These are phyloP conservation scores for Phytophthora citrophthora DNA, from an alignment of 352 stramenopile genomes.

Conservation along the genomic window DNA sequence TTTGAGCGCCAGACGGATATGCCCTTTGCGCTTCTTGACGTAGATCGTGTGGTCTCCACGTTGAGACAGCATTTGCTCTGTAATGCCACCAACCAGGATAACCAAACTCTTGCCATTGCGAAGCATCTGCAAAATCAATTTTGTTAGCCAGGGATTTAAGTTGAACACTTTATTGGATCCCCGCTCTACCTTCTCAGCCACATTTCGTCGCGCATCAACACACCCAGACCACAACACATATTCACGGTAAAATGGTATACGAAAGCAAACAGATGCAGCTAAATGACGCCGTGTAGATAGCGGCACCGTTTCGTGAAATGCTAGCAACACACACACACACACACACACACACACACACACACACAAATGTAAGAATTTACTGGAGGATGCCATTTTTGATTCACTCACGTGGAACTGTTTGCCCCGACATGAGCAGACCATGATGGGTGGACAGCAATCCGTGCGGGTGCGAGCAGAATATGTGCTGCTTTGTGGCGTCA, in stretches of 20 bases:
- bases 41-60: slow-evolving; percentile 78
- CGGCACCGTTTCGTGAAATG: slow-evolving; percentile 75
- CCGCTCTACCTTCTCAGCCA: slow-evolving; percentile 56
- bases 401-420: slow-evolving; percentile 61
- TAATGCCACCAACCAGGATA: slow-evolving; percentile 82
- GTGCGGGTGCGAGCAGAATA: slow-evolving; percentile 84
- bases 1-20: slow-evolving; percentile 78
- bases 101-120: slow-evolving; percentile 75
- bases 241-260: slow-evolving; percentile 78
- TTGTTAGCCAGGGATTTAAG: slow-evolving; percentile 3
- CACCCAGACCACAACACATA: slow-evolving; percentile 80
- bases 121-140: slow-evolving; percentile 42
- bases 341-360: no score
- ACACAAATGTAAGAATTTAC: background rate
- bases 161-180: background rate
- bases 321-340: slow-evolving; percentile 20
- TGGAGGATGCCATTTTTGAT: background rate
- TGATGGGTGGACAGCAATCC: slow-evolving; percentile 77
- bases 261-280: slow-evolving; percentile 78
- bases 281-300: slow-evolving; percentile 71
- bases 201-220: slow-evolving; percentile 69
- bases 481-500: slow-evolving; percentile 69
- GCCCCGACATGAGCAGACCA: slow-evolving; percentile 62
- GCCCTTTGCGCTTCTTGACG: slow-evolving; percentile 84
- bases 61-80: slow-evolving; percentile 85